Conservation (phyloP, 2,329 filamentous ascomycete genomes). For the Phoma herbarum region DNA sequence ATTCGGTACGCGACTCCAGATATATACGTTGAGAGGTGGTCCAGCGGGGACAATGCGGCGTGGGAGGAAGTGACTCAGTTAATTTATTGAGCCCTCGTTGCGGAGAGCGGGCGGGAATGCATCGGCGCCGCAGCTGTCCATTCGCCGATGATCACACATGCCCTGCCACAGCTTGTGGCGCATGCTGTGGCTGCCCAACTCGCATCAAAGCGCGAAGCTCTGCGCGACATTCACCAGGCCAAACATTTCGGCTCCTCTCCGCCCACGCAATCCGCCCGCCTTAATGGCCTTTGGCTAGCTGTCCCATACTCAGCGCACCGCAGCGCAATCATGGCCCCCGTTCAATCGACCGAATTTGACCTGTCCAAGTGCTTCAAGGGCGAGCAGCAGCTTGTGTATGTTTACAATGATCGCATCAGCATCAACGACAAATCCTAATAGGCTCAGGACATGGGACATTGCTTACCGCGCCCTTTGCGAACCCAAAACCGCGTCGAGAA, state of each 20-base stretch:
- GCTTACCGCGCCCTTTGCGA: slow-evolving; percentile 64
- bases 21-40: neutral
- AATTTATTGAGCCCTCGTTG: slow-evolving; percentile 18
- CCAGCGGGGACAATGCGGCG: neutral
- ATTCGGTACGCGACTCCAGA: neutral
- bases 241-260: slow-evolving; percentile 33
- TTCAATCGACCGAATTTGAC: slow-evolving; percentile 65
- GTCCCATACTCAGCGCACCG: slow-evolving; percentile 39
- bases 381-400: slow-evolving; percentile 81
- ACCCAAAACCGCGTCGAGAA: slow-evolving; percentile 54
- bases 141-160: slow-evolving; percentile 12
- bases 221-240: slow-evolving; percentile 28
- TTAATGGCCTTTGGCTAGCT: slow-evolving; percentile 49
- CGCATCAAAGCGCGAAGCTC: slow-evolving; percentile 30
- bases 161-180: slow-evolving; percentile 7
- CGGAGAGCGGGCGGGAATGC: slow-evolving; percentile 16
- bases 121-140: neutral
- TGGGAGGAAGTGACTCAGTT: slow-evolving; percentile 16
- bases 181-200: slow-evolving; percentile 21
- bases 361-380: slow-evolving; percentile 85
- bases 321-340: slow-evolving; percentile 51
- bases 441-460: slow-evolving; percentile 67
- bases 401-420: slow-evolving; percentile 34
- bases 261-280: slow-evolving; percentile 26
- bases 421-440: slow-evolving; percentile 41